Conservation (phyloP, 176 grass and related monocot genomes). For the Guadua angustifolia region DNA sequence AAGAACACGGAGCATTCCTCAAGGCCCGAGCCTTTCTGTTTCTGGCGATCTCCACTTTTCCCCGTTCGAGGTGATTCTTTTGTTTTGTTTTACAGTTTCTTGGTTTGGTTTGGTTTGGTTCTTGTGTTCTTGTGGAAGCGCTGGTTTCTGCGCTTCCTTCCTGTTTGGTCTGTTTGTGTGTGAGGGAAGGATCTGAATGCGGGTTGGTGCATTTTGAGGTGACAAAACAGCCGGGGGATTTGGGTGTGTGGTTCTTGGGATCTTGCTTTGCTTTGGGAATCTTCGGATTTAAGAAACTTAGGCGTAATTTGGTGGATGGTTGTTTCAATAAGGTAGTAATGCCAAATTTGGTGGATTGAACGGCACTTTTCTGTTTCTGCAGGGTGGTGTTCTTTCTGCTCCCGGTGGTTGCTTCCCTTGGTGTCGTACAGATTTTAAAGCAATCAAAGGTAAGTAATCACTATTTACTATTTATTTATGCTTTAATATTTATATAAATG, state of each 20-base stretch:
- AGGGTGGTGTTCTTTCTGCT: conserved; percentile 44
- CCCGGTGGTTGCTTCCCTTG: not conserved
- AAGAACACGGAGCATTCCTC: conserved; percentile 13
- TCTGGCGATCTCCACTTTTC: conserved; percentile 43
- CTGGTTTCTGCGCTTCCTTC: not conserved
- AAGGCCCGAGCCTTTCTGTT: not conserved
- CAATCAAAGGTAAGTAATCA: too few relatives aligned
- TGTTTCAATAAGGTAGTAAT: conserved; percentile 34
- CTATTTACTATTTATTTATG: too few relatives aligned
- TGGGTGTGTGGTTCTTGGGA: conserved; percentile 26
- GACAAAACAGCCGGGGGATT: not conserved
- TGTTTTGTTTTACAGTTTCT: not conserved
- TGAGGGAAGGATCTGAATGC: conserved; percentile 42
- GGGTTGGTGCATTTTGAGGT: conserved; percentile 33
- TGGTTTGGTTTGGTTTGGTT: not conserved
- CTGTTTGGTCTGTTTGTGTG: not conserved
- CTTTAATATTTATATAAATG: too few relatives aligned
- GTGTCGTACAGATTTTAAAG: not conserved
- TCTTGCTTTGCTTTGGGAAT: conserved; percentile 19
- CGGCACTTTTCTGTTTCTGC: conserved; percentile 17
- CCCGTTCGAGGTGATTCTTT: conserved; percentile 48
- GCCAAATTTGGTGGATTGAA: conserved; percentile 40
- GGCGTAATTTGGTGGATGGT: conserved; percentile 40
- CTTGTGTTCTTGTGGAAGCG: conserved; percentile 13
- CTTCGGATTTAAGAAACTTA: conserved; percentile 26